Conservation (phyloP, 2,329 filamentous ascomycete genomes). For the Calycina marina region DNA sequence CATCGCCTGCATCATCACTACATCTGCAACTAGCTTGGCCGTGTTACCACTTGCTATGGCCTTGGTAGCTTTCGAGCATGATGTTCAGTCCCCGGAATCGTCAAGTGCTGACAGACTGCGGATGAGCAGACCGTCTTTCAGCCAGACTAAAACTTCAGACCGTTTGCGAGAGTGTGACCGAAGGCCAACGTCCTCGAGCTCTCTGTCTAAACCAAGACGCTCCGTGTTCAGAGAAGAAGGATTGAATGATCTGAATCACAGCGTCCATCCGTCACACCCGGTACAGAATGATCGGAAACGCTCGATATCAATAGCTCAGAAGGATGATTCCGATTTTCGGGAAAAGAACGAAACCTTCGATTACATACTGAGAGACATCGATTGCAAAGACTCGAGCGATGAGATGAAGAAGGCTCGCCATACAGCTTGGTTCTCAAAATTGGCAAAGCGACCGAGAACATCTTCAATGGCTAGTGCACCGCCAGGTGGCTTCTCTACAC, state of each 20-base stretch:
- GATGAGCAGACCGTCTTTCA: no score
- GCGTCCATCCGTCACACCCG: slow-evolving; percentile 6
- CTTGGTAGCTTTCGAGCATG: no score
- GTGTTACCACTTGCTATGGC: no score
- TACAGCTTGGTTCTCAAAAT: slow-evolving; percentile 11
- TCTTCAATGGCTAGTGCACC: slow-evolving; percentile 30
- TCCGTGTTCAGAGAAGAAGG: slow-evolving; percentile 18
- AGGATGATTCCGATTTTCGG: neutral
- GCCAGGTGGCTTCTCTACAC: slow-evolving; percentile 26
- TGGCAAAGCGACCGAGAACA: slow-evolving; percentile 24
- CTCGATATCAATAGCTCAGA: neutral
- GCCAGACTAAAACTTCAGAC: no score
- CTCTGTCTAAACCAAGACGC: slow-evolving; percentile 3
- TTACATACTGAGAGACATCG: slow-evolving; percentile 3
- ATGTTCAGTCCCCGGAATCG: no score
- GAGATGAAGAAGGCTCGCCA: slow-evolving; percentile 1
- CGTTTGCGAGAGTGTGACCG: slow-evolving; percentile 2
- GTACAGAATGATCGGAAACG: slow-evolving; percentile 1
- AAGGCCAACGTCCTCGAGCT: neutral
- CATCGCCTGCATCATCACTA: no score
- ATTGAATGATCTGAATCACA: slow-evolving; percentile 15
- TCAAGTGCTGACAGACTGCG: no score
- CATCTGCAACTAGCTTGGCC: no score
- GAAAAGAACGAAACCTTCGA: slow-evolving; percentile 3
- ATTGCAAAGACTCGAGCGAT: slow-evolving; percentile 4